Conservation (phyloP, 805 yeast species). For the Metschnikowia chrysomelidarum region DNA sequence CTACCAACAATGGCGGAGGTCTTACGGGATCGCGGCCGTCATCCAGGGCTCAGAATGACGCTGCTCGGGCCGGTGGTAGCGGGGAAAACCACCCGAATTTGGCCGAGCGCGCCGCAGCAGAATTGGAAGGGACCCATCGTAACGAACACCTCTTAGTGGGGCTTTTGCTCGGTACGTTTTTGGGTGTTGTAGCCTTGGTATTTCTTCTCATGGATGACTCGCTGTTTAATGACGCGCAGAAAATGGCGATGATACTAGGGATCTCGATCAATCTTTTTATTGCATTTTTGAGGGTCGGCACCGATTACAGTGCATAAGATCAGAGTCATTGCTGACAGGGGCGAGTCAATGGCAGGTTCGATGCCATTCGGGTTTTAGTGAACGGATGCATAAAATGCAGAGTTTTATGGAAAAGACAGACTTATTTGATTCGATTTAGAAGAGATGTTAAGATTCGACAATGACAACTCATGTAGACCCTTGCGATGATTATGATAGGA, state of each 20-base stretch:
- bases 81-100: conserved; percentile 7
- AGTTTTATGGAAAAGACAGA: too few species aligned
- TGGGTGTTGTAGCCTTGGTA: conserved; percentile 66
- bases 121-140: conserved; percentile 31
- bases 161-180: conserved; percentile 65
- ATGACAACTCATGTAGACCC: too few species aligned
- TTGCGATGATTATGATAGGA: too few species aligned
- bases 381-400: too few species aligned
- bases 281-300: conserved; percentile 50
- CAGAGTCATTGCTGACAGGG: not conserved
- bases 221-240: conserved; percentile 57
- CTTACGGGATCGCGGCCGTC: not conserved
- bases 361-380: too few species aligned
- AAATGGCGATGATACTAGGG: conserved; percentile 73
- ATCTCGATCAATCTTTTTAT: conserved; percentile 64
- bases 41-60: not conserved
- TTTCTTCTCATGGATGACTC: conserved; percentile 60
- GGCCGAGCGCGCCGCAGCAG: conserved; percentile 22
- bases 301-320: conserved; percentile 8
- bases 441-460: too few species aligned
- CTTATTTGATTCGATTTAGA: too few species aligned
- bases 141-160: conserved; percentile 73
- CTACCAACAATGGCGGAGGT: conserved; percentile 50
- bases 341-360: not conserved
- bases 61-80: not conserved